Conservation (phyloP, 441 rosid species). For the Gossypium trilobum region DNA sequence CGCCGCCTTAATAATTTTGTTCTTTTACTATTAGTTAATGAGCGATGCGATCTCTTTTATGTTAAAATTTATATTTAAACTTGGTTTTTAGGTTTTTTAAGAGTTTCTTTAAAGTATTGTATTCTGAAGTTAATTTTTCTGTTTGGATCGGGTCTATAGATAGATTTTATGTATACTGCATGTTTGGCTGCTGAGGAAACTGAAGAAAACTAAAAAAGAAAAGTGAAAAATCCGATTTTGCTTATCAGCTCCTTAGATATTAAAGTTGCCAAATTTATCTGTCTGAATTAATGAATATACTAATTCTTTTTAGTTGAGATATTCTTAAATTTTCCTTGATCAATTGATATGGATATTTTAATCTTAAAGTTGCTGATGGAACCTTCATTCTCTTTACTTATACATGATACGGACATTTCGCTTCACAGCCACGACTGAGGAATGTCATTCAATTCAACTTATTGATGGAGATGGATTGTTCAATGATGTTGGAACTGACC, state of each 20-base stretch:
- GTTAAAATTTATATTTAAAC: neutral
- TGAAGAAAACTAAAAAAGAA: neutral
- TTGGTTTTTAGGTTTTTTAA: constrained; percentile 1
- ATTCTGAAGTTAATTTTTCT: neutral
- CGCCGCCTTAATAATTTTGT: neutral
- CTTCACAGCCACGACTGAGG: constrained; percentile 32
- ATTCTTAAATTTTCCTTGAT: constrained; percentile 1
- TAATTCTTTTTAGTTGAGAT: neutral
- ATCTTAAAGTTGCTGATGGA: neutral
- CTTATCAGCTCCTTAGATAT: neutral
- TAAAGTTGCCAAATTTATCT: neutral
- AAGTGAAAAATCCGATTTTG: neutral
- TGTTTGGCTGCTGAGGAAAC: constrained; percentile 18
- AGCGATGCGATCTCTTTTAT: neutral
- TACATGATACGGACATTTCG: constrained; percentile 1
- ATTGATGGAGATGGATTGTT: constrained; percentile 85
- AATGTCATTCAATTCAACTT: constrained; percentile 73
- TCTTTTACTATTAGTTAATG: neutral
- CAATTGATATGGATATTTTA: neutral
- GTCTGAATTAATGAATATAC: neutral
- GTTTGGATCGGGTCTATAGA: constrained; percentile 12
- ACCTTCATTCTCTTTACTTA: constrained; percentile 5
- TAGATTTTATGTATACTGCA: constrained; percentile 7
- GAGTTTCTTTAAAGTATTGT: neutral
- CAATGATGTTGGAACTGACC: constrained; percentile 56